Conservation (phyloP, 352 stramenopile species). For the Elongisporangium undulatum region DNA sequence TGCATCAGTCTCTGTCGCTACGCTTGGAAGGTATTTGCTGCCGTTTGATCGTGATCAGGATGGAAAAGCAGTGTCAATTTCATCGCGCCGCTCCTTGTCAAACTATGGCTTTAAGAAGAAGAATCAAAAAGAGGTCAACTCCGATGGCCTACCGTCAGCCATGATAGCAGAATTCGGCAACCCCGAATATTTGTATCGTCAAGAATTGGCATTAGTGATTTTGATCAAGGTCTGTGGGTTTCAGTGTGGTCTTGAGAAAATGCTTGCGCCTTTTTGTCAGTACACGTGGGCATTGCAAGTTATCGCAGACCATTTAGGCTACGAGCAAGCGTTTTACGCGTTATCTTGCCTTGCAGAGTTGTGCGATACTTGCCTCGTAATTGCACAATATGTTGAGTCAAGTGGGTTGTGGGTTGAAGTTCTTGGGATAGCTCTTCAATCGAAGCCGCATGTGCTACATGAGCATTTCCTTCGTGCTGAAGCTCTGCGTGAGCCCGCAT, state of each 20-base stretch:
- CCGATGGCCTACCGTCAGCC: constrained; percentile 20
- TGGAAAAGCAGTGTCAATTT: constrained; percentile 64
- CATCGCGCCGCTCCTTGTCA: constrained; percentile 65
- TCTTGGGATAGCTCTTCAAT: constrained; percentile 71
- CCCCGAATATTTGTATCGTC: constrained; percentile 64
- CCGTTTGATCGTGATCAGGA: constrained; percentile 54
- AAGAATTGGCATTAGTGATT: constrained; percentile 72
- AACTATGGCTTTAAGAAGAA: constrained; percentile 70
- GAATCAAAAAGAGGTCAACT: constrained; percentile 23
- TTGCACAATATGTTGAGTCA: constrained; percentile 69
- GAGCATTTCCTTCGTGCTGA: constrained; percentile 78
- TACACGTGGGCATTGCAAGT: constrained; percentile 82
- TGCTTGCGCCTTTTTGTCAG: constrained; percentile 68
- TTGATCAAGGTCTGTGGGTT: constrained; percentile 80
- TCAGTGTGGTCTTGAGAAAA: constrained; percentile 63
- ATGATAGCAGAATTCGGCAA: constrained; percentile 79
- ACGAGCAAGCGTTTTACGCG: constrained; percentile 75
- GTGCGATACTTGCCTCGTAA: constrained; percentile 69
- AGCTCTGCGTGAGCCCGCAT: constrained; percentile 68
- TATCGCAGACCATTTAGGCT: constrained; percentile 74
- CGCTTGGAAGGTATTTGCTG: constrained; percentile 66
- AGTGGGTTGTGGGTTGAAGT: constrained; percentile 80
- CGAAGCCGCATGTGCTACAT: constrained; percentile 73
- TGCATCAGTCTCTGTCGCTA: constrained; percentile 72
- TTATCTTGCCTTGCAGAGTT: constrained; percentile 73